Evolutionary conservation across 805 yeast genomes (phyloP).

Genomic region (Sugiyamaella americana): DNA sequence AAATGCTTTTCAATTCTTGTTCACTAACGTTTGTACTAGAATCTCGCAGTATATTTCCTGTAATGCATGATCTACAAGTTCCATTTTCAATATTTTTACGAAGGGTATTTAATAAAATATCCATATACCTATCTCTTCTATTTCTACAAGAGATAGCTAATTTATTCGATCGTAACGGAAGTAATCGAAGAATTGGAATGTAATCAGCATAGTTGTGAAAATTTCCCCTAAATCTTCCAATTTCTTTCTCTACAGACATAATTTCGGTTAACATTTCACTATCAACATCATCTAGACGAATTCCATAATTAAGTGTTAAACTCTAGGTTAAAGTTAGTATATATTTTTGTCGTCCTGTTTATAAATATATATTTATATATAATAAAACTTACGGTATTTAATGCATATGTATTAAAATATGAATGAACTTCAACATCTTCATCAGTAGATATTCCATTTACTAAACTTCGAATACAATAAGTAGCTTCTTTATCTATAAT

Average conservation of each 20-base stretch:
- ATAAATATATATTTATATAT: too few species aligned
- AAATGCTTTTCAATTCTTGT: constrained; percentile 55
- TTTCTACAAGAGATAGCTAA: constrained; percentile 27
- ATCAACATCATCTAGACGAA: constrained; percentile 31
- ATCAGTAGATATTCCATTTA: constrained; percentile 11
- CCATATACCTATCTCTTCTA: constrained; percentile 32
- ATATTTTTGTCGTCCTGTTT: constrained; percentile 43
- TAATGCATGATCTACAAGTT: constrained; percentile 30
- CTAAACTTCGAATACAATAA: constrained; percentile 30
- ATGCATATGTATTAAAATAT: constrained; percentile 34
- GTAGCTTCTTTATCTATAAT: constrained; percentile 34
- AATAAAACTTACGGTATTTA: constrained; percentile 36
- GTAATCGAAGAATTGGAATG: constrained; percentile 32
- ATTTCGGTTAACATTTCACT: constrained; percentile 29
- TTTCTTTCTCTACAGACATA: constrained; percentile 28
- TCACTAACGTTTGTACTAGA: constrained; percentile 20
- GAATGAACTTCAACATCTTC: constrained; percentile 31
- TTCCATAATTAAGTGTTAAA: constrained; percentile 37
- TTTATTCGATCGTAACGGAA: constrained; percentile 26
- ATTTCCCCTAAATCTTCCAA: constrained; percentile 34
- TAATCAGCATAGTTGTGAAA: constrained; percentile 36
- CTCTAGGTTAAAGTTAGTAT: constrained; percentile 18
- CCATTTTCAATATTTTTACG: constrained; percentile 22
- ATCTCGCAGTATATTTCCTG: constrained; percentile 33
- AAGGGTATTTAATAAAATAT: constrained; percentile 27